Conservation (phyloP, 768 basidiomycete species). For the Mycena crocata region DNA sequence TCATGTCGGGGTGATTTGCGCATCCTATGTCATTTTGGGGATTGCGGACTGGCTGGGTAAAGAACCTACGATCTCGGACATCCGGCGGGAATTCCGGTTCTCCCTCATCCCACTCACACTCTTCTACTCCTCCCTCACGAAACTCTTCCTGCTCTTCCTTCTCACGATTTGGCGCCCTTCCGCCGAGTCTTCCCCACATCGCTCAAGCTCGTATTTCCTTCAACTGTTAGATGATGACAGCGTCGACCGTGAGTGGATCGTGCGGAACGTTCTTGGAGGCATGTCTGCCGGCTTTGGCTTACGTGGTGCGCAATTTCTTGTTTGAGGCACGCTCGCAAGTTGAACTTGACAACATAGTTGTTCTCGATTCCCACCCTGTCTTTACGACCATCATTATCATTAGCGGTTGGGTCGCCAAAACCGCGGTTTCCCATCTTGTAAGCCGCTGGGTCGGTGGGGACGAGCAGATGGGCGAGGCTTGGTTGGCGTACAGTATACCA, state of each 20-base stretch:
- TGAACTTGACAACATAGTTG: slow-evolving; percentile 61
- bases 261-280: slow-evolving; percentile 85
- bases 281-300: slow-evolving; percentile 90
- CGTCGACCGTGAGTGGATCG: slow-evolving; percentile 85
- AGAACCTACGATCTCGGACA: slow-evolving; percentile 54
- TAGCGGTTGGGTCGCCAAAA: slow-evolving; percentile 79
- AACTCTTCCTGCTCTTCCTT: slow-evolving; percentile 84
- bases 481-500: slow-evolving; percentile 88
- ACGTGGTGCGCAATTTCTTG: slow-evolving; percentile 62
- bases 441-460: slow-evolving; percentile 76
- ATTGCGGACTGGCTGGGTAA: slow-evolving; percentile 50
- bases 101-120: slow-evolving; percentile 83
- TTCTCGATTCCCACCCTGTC: slow-evolving; percentile 79
- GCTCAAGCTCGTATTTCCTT: slow-evolving; percentile 54
- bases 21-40: slow-evolving; percentile 65
- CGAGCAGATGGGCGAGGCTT: slow-evolving; percentile 69
- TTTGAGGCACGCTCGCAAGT: background rate
- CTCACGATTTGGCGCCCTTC: slow-evolving; percentile 83
- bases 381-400: slow-evolving; percentile 83
- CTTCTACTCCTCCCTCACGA: slow-evolving; percentile 86
- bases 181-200: slow-evolving; percentile 39
- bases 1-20: slow-evolving; percentile 71
- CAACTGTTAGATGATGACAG: slow-evolving; percentile 77
- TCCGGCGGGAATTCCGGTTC: slow-evolving; percentile 75
- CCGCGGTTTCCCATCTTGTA: slow-evolving; percentile 67